Evolutionary conservation across 306 rosid species (phyloP).

Genomic region (Quercus agrifolia): DNA sequence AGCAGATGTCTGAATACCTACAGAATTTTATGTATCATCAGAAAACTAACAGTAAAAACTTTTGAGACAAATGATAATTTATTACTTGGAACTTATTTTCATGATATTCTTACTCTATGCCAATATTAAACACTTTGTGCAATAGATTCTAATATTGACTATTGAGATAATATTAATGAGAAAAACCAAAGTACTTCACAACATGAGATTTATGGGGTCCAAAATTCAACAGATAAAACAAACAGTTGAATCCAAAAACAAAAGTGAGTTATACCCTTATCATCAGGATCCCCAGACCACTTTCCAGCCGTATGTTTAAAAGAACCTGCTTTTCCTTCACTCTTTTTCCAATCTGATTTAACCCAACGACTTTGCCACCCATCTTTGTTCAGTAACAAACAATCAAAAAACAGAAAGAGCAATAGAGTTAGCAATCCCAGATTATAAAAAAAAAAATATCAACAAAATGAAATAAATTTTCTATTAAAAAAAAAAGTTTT

Average conservation of each 20-base stretch:
- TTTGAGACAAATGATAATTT: no score
- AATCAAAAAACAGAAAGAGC: not conserved
- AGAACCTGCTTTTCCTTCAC: slow-evolving; percentile 90
- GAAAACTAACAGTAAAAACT: not conserved
- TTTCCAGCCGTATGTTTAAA: slow-evolving; percentile 83
- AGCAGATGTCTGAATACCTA: slow-evolving; percentile 79
- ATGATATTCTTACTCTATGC: no score
- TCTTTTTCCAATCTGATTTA: slow-evolving; percentile 76
- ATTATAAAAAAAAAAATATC: no score
- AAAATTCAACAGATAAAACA: not conserved
- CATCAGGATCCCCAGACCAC: slow-evolving; percentile 94
- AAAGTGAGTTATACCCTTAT: slow-evolving; percentile 54
- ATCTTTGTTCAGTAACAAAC: slow-evolving; percentile 34
- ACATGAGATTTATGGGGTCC: not conserved
- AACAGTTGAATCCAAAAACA: not conserved
- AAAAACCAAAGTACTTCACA: not conserved
- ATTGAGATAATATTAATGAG: not conserved
- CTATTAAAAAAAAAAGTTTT: not conserved
- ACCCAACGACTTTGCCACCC: slow-evolving; percentile 93
- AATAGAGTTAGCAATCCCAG: not conserved
- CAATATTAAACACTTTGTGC: no score
- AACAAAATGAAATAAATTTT: no score
- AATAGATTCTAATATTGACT: no score
- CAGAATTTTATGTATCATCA: slow-evolving; percentile 14
- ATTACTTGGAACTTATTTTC: no score